A percentile compares a stretch with the other conserved stretches of the same genome.
Evolutionary conservation across 2,329 filamentous ascomycete species (phyloP).

Genomic region (Pyrenochaeta sp.): DNA sequence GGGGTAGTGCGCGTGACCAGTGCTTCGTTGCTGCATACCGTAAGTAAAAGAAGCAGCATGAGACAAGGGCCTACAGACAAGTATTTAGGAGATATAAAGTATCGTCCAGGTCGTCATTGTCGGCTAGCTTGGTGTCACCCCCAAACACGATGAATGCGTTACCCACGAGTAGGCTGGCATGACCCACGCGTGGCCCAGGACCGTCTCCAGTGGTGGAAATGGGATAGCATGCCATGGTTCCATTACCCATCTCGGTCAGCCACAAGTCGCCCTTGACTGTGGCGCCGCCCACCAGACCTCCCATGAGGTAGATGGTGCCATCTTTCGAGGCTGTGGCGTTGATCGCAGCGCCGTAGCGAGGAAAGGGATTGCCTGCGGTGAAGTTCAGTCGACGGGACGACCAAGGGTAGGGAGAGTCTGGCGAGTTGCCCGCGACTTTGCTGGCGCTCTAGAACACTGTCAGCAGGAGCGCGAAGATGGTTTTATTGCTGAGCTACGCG

Average conservation of each 20-base stretch:
- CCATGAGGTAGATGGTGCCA: slow-evolving; percentile 97
- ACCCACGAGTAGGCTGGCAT: slow-evolving; percentile 91
- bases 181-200: slow-evolving; percentile 91
- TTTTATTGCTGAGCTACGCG: slow-evolving; percentile 41
- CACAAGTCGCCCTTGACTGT: slow-evolving; percentile 97
- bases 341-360: slow-evolving; percentile 94
- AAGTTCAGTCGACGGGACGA: slow-evolving; percentile 89
- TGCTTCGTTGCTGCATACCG: slow-evolving; percentile 81
- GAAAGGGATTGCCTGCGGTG: slow-evolving; percentile 88
- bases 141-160: slow-evolving; percentile 99
- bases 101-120: slow-evolving; percentile 89
- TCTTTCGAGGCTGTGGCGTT: slow-evolving; percentile 94
- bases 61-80: slow-evolving; percentile 68
- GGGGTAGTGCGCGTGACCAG: slow-evolving; percentile 93
- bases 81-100: slow-evolving; percentile 97
- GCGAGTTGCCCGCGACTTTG: slow-evolving; percentile 54
- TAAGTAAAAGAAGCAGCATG: slow-evolving; percentile 31
- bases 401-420: slow-evolving; percentile 93
- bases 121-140: slow-evolving; percentile 96
- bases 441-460: slow-evolving; percentile 31
- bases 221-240: slow-evolving; percentile 88
- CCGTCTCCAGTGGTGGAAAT: slow-evolving; percentile 92
- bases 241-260: slow-evolving; percentile 89
- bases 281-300: slow-evolving; percentile 90
- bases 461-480: slow-evolving; percentile 14